Conservation (phyloP, 176 grass and related monocot genomes). For the Rhipidocladum racemiflorum region DNA sequence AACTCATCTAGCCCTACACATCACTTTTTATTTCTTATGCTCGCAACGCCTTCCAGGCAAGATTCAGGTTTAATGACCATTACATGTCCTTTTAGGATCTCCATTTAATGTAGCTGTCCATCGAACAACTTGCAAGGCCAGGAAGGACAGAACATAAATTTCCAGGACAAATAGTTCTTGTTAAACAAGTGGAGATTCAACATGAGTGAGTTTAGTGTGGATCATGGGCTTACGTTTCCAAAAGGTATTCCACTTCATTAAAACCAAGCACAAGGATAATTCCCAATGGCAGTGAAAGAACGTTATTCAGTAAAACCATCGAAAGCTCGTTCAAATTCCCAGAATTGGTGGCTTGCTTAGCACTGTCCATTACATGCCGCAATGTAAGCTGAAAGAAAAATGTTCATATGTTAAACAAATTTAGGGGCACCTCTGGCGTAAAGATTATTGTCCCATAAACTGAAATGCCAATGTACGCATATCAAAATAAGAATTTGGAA, state of each 20-base stretch:
- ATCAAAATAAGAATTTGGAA: not conserved
- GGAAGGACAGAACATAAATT: not conserved
- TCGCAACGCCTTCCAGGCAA: not conserved
- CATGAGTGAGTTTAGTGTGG: conserved; percentile 3
- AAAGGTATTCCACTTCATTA: conserved; percentile 77
- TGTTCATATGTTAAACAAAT: conserved; percentile 31
- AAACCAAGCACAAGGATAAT: conserved; percentile 77
- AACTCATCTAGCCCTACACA: not conserved
- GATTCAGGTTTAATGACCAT: not conserved
- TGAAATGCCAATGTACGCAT: not conserved
- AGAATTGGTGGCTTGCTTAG: conserved; percentile 87
- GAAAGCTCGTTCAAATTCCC: conserved; percentile 96
- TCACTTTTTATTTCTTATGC: not conserved
- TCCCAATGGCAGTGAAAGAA: conserved; percentile 82
- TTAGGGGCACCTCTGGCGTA: not conserved
- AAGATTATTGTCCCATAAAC: not conserved
- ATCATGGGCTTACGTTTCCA: conserved; percentile 69
- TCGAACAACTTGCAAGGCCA: not conserved
- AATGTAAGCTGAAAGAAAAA: conserved; percentile 70
- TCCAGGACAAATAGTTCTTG: not conserved
- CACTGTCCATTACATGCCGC: conserved; percentile 89
- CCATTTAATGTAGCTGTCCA: not conserved
- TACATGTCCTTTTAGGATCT: not conserved
- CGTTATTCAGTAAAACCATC: conserved; percentile 94
- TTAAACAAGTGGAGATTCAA: not conserved